phyloP scores from a whole-genome alignment of 768 basidiomycete genomes.

The Boletus reticuloceps region DNA sequence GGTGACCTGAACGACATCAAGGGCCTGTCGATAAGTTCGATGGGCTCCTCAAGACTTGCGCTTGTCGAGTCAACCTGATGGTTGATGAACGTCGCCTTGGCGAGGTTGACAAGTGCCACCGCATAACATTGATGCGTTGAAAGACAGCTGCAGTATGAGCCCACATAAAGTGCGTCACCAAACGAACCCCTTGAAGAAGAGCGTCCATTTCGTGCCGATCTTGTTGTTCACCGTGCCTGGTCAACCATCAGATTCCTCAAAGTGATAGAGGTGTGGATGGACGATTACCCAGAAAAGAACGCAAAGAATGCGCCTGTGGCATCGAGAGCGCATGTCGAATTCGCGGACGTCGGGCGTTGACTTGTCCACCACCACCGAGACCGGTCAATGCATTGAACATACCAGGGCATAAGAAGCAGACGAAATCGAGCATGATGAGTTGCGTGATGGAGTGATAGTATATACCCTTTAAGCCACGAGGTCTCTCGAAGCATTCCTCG shows the following conservation, averaged over 20 bases:
- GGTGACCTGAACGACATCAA: neutral
- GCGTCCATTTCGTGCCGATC: slow-evolving; percentile 67
- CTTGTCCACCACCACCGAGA: slow-evolving; percentile 73
- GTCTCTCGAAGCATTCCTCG: slow-evolving; percentile 34
- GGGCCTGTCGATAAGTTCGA: neutral
- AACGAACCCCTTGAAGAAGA: too few relatives aligned
- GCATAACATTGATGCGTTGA: neutral
- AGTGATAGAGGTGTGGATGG: neutral
- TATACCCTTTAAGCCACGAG: slow-evolving; percentile 45
- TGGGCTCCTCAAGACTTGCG: neutral
- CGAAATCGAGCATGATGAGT: slow-evolving; percentile 20
- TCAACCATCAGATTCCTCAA: neutral
- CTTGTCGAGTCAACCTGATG: neutral
- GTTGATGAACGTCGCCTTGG: neutral
- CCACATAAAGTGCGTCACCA: slow-evolving; percentile 76
- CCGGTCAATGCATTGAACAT: slow-evolving; percentile 58
- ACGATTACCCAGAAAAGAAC: too few relatives aligned
- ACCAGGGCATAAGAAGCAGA: neutral
- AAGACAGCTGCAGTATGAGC: slow-evolving; percentile 42
- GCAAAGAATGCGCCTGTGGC: slow-evolving; percentile 53
- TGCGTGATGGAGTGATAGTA: slow-evolving; percentile 60
- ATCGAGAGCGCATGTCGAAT: slow-evolving; percentile 69
- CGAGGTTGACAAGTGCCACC: neutral
- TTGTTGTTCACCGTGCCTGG: slow-evolving; percentile 74
- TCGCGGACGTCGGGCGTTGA: slow-evolving; percentile 63